Base-by-base conservation (phyloP, 345 rosid species). In the Bruguiera parviflora region DNA sequence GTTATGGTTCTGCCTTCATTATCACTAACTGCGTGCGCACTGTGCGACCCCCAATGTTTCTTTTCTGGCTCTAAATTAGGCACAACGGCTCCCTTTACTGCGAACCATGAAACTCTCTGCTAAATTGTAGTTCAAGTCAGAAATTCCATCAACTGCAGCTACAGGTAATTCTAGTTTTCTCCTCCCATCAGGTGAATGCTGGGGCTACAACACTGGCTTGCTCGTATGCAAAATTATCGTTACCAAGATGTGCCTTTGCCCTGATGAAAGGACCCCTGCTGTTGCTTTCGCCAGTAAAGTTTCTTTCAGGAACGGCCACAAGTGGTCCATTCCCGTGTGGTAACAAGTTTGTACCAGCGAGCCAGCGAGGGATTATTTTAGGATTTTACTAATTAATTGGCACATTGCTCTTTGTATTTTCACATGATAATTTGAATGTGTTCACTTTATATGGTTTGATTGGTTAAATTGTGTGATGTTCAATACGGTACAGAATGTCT, bases 401-500 rank as follows among this genome's bases (percentile, higher is more conserved):
- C n/a, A 53, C n/a, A 11, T 52, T 53, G 24, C 2, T 20, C 22
- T n/a, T 53, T n/a, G 57, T 6, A 53, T 53, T 53, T 53, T 20
- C n/a, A 9, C 22, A 20, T 53, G 57, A 53, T 53, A 5, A 53
- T 53, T 19, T 20, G 57, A 53, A 19, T 5, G 10, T n/a, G 57
- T 22, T 11, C 16, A 5, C 3, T 55, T 21, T 8, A 1, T 10
- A 11, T 10, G 59, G 6, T 24, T 21, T 24, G 59, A 55, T 22
- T 55, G 59, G 5, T 55, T 3, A 55, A 10, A 55, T n/a, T 22
- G 25, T 28, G 21, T 18, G 53, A 43, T 5, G 53, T 46, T 46
- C 49, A 65, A 69, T 0, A 31, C 28, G 56, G 29, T 25, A 22
- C 70, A 37, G 84, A 77, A 80, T 80, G 86, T 83, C 80, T 27